A percentile compares a stretch with the other conserved stretches of the same genome.
Conservation (phyloP, 2,329 filamentous ascomycete species). For the Rutstroemia sp. region DNA sequence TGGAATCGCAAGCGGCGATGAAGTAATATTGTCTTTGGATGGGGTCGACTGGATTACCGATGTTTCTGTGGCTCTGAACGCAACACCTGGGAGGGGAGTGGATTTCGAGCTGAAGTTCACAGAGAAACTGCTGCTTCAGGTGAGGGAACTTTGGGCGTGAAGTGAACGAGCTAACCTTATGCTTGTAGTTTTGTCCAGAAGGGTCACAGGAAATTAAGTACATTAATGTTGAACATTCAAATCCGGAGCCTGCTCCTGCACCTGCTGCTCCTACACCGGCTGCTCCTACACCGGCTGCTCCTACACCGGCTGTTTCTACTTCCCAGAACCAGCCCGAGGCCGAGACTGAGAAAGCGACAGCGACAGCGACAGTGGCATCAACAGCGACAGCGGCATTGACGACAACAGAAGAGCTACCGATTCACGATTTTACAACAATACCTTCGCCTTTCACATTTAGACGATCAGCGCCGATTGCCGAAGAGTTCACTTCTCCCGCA, state of each 20-base stretch:
- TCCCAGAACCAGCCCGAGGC: too few relatives aligned
- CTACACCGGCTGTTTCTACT: constrained; percentile 25
- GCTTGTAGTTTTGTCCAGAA: constrained; percentile 38
- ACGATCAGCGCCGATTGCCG: constrained; percentile 33
- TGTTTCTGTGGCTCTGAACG: constrained; percentile 31
- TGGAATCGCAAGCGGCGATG: constrained; percentile 71
- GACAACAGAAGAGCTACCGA: constrained; percentile 5
- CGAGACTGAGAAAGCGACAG: constrained; percentile 3
- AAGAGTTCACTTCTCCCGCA: constrained; percentile 67
- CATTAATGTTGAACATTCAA: constrained; percentile 46
- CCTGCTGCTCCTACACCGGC: constrained; percentile 26
- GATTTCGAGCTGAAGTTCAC: constrained; percentile 54
- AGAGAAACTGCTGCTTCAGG: constrained; percentile 42
- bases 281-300: neutral
- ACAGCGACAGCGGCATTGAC: constrained; percentile 19
- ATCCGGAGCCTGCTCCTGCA: constrained; percentile 18
- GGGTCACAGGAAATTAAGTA: constrained; percentile 40
- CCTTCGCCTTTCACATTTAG: constrained; percentile 18
- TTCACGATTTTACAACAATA: constrained; percentile 19
- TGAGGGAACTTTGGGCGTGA: constrained; percentile 19
- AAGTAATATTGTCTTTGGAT: constrained; percentile 59
- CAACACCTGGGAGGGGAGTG: constrained; percentile 43
- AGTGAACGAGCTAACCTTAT: constrained; percentile 15
- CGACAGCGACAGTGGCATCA: constrained; percentile 15
- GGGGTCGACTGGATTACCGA: constrained; percentile 53